These are phyloP conservation scores for Periglandula ipomoeae DNA, from an alignment of 2,329 filamentous ascomycete species.

Conservation along the genomic window DNA sequence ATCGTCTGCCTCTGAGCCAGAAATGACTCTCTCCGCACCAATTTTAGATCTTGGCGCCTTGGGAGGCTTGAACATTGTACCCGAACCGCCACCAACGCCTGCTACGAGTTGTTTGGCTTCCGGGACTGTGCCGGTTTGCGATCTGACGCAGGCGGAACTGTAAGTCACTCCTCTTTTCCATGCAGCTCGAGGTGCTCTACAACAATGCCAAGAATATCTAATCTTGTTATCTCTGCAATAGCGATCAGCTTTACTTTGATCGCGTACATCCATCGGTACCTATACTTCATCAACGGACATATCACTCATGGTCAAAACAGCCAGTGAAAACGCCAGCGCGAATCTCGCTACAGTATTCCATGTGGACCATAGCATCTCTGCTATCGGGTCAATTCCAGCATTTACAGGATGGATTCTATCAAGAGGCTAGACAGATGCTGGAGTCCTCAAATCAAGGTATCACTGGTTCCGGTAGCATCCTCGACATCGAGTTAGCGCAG, in stretches of 20 bases:
- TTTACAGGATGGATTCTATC: slow-evolving; percentile 8
- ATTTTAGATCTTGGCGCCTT: not conserved
- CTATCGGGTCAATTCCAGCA: slow-evolving; percentile 21
- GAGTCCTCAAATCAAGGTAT: slow-evolving; percentile 7
- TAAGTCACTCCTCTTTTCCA: too few species aligned
- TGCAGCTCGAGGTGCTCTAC: too few species aligned
- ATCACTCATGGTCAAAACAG: slow-evolving; percentile 9
- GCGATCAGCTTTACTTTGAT: slow-evolving; percentile 14
- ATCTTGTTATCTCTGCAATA: too few species aligned
- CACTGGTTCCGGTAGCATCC: not conserved
- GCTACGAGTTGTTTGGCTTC: not conserved
- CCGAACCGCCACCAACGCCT: not conserved
- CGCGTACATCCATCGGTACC: slow-evolving; percentile 12
- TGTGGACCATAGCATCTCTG: slow-evolving; percentile 26
- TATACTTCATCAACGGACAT: slow-evolving; percentile 11
- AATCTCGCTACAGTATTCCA: slow-evolving; percentile 23
- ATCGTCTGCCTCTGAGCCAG: not conserved
- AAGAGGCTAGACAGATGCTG: slow-evolving; percentile 6
- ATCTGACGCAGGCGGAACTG: slow-evolving; percentile 9
- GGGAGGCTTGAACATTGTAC: not conserved
- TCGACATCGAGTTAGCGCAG: slow-evolving; percentile 22
- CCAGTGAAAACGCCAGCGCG: slow-evolving; percentile 1
- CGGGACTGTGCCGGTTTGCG: not conserved
- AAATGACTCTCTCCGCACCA: not conserved
- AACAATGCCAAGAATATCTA: too few species aligned